Base-by-base conservation (phyloP, 768 basidiomycete genomes). In the Pisolithus tinctorius region DNA sequence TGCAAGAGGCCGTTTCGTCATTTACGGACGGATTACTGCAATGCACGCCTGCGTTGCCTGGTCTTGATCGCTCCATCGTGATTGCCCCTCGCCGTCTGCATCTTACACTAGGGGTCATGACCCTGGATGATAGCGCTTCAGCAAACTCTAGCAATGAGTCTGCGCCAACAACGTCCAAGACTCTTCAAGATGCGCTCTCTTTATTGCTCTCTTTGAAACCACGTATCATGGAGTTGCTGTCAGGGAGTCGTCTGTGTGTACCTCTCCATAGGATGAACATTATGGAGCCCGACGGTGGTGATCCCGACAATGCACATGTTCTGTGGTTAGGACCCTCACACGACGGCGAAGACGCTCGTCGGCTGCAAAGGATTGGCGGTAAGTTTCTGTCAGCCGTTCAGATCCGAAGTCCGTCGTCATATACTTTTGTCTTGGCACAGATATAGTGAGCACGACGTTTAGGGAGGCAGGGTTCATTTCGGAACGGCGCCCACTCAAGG, bases 81-180 rank as follows among this genome's bases (percentile, higher is more conserved):
- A 74, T 88, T 49, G 71, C 71, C 7, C 66, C 74, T 0, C 72
- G 76, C 9, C 64, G 86, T n/a, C 66, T 88, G 40, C 87, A 90
- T 63, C 66, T 89, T 51, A 89, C 87, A 0, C 68, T 90, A 2
- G 87, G 86, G 1, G 85, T 88, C 1, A 84, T 90, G 83, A 67
- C 77, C 0, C 79, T 88, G 31, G 63, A 66, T 6, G 56, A 62
- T 16, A 59, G 69, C 1, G 45, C 42, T 30, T 8, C n/a, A 25
- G 44, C 51, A 1, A 40, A 17, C 5, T 39, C 13, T 4, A 53
- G 47, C 26, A 46, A 45, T 30, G 54, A 36, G 17, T 25, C 31
- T 26, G 44, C 44, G 17, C 41, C 10, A 2, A 6, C 38, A 5
- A n/a, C 58, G 23, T 41, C 41, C 3, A 63, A 49, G 45, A 76